A percentile compares a stretch with the other conserved stretches of the same genome.
Conservation (phyloP, 306 rosid species). For the Casuarina cunninghamiana region DNA sequence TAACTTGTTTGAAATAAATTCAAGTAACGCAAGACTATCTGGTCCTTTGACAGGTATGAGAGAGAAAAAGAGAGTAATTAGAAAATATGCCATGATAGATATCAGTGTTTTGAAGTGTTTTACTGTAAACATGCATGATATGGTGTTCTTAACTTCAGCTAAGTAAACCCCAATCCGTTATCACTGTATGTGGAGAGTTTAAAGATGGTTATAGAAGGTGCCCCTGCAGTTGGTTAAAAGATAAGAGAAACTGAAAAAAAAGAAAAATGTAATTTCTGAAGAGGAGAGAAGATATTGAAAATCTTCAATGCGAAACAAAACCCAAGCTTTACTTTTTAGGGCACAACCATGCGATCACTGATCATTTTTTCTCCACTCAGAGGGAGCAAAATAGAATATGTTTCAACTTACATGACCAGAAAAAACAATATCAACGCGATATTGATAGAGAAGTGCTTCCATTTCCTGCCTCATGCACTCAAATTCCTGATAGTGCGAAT, state of each 20-base stretch:
- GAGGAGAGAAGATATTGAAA: neutral
- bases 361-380: constrained; percentile 11
- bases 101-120: neutral
- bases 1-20: too few relatives aligned
- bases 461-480: constrained; percentile 95
- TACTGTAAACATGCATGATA: neutral
- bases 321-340: neutral
- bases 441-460: constrained; percentile 77
- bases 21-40: neutral
- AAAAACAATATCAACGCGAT: constrained; percentile 70
- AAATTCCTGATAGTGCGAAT: constrained; percentile 91
- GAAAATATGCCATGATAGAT: neutral
- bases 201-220: neutral
- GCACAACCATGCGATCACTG: neutral
- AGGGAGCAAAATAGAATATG: constrained; percentile 1
- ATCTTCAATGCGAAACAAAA: neutral
- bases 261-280: neutral
- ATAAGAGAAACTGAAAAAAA: neutral
- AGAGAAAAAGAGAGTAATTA: neutral
- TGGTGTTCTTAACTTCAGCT: neutral
- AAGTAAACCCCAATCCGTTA: neutral
- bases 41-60: neutral
- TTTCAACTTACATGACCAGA: constrained; percentile 79
- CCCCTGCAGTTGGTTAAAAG: neutral
- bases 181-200: neutral